Percentiles rank a stretch among this genome's conserved stretches.
Evolutionary conservation across 2,329 filamentous ascomycete species (phyloP).

Genomic region (Sporothrix dimorphospora): DNA sequence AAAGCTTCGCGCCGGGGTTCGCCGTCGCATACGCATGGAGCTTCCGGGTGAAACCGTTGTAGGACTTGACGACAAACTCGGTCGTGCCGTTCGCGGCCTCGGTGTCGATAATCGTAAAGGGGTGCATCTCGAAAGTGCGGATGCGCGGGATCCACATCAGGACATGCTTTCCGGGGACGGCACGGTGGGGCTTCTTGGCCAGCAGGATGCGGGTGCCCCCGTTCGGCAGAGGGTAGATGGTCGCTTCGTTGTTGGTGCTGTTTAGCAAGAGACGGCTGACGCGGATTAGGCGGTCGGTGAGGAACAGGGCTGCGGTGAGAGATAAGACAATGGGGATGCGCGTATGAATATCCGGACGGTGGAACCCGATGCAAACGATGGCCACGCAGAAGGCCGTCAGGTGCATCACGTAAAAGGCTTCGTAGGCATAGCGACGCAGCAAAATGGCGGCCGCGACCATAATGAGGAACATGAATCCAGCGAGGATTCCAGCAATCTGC

Average conservation of each 20-base stretch:
- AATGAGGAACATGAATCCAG: slow-evolving; percentile 51
- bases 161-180: slow-evolving; percentile 61
- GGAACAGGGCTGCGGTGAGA: slow-evolving; percentile 53
- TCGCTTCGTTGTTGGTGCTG: slow-evolving; percentile 55
- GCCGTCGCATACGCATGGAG: slow-evolving; percentile 55
- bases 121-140: slow-evolving; percentile 61
- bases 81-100: slow-evolving; percentile 44
- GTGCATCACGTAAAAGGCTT: slow-evolving; percentile 59
- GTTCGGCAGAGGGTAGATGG: slow-evolving; percentile 56
- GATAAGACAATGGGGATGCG: slow-evolving; percentile 49
- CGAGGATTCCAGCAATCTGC: slow-evolving; percentile 54
- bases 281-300: slow-evolving; percentile 54
- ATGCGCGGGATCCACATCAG: slow-evolving; percentile 66
- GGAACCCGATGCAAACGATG: slow-evolving; percentile 54
- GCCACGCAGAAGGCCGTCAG: slow-evolving; percentile 53
- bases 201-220: slow-evolving; percentile 60
- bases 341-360: slow-evolving; percentile 52
- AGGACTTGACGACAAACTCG: slow-evolving; percentile 62
- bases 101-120: slow-evolving; percentile 62
- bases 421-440: slow-evolving; percentile 54
- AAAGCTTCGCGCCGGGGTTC: slow-evolving; percentile 53
- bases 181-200: slow-evolving; percentile 51
- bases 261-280: slow-evolving; percentile 48
- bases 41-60: slow-evolving; percentile 62
- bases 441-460: slow-evolving; percentile 49